A percentile compares a stretch with the other conserved stretches of the same genome.
Conservation (phyloP, 2,329 filamentous ascomycete genomes). For the Sporothrix brunneoviolacea region DNA sequence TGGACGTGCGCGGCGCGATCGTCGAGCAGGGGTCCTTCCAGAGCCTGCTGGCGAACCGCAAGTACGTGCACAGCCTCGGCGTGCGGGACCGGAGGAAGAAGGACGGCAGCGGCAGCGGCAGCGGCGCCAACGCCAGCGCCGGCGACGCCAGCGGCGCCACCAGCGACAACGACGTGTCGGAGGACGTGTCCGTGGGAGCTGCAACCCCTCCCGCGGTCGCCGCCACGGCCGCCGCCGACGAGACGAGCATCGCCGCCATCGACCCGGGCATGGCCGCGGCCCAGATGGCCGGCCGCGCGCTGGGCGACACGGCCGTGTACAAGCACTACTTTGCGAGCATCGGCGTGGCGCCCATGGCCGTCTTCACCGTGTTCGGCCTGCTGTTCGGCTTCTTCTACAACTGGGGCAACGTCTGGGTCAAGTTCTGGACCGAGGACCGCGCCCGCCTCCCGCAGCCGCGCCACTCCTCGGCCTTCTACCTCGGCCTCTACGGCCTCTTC, state of each 20-base stretch:
- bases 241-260: too few relatives aligned
- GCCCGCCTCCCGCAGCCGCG: conserved; percentile 13
- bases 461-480: conserved; percentile 24
- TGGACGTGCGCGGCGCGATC: conserved; percentile 33
- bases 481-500: conserved; percentile 25
- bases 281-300: background rate
- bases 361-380: conserved; percentile 17
- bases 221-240: background rate
- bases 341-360: conserved; percentile 5
- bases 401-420: conserved; percentile 25
- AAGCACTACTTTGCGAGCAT: conserved; percentile 22
- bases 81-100: conserved; percentile 17
- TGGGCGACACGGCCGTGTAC: conserved; percentile 12
- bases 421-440: conserved; percentile 23
- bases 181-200: background rate
- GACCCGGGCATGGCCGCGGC: conserved; percentile 1
- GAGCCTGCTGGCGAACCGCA: conserved; percentile 30
- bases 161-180: background rate
- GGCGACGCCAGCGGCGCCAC: background rate
- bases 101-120: background rate
- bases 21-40: conserved; percentile 38
- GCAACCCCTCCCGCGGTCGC: background rate
- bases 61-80: conserved; percentile 33
- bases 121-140: background rate
- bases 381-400: conserved; percentile 21